Evolutionary conservation across 106 monocot genomes (phyloP).

Genomic region (Platanthera guangdongensis): DNA sequence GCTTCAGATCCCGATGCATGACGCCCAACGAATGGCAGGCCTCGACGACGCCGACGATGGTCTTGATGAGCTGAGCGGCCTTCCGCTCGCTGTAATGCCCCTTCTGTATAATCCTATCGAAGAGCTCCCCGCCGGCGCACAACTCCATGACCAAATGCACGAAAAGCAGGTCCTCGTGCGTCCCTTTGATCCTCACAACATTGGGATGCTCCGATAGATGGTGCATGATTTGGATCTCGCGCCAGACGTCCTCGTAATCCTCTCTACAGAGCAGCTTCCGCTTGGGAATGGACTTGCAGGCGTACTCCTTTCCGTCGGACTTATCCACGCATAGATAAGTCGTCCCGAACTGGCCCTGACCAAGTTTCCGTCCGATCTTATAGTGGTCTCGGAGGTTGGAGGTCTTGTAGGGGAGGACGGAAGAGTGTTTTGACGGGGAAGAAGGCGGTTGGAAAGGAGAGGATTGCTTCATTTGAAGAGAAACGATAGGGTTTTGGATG

Average conservation of each 20-base stretch:
- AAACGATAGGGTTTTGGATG: background rate
- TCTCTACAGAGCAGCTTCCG: conserved; percentile 63
- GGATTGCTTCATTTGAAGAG: conserved; percentile 16
- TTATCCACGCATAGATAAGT: conserved; percentile 64
- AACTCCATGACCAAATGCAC: conserved; percentile 66
- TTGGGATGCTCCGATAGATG: conserved; percentile 66
- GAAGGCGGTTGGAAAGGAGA: conserved; percentile 2
- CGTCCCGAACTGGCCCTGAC: conserved; percentile 77
- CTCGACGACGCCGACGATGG: conserved; percentile 74
- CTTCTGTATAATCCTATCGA: conserved; percentile 61
- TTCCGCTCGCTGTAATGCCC: conserved; percentile 76
- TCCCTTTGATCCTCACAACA: conserved; percentile 68
- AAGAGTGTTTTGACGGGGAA: conserved; percentile 27
- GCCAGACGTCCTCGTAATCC: conserved; percentile 49
- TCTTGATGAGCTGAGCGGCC: conserved; percentile 67
- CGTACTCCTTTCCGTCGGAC: conserved; percentile 42
- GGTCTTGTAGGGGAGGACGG: conserved; percentile 63
- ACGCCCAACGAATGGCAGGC: conserved; percentile 83
- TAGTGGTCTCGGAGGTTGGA: conserved; percentile 66
- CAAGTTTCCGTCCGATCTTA: conserved; percentile 63
- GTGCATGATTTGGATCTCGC: conserved; percentile 74
- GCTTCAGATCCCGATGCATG: conserved; percentile 89
- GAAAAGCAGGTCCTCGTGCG: conserved; percentile 60
- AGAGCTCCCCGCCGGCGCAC: conserved; percentile 48
- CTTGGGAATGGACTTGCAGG: conserved; percentile 90